A percentile compares a stretch with the other conserved stretches of the same genome.
Conservation (phyloP, 2,329 filamentous ascomycete genomes). For the Acarospora socialis region DNA sequence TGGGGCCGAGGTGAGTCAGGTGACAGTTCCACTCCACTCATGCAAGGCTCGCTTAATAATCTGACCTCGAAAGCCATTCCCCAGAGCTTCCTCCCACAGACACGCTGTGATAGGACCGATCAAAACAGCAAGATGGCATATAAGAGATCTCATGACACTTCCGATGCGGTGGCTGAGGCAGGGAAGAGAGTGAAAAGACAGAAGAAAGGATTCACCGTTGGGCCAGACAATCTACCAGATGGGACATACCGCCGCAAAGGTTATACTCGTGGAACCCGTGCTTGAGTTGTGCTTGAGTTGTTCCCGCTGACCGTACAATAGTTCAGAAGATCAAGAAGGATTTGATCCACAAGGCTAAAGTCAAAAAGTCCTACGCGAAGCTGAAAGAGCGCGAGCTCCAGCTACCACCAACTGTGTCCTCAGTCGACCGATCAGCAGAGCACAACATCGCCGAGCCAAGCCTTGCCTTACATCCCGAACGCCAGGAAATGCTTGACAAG, state of each 20-base stretch:
- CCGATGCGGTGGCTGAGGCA: slow-evolving; percentile 8
- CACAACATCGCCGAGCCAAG: slow-evolving; percentile 21
- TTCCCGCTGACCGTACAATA: slow-evolving; percentile 22
- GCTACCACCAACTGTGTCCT: slow-evolving; percentile 22
- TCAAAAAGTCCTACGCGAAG: slow-evolving; percentile 86
- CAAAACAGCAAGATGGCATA: no score
- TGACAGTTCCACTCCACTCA: no score
- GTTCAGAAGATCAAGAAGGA: slow-evolving; percentile 80
- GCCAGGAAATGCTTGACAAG: slow-evolving; percentile 43
- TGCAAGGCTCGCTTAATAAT: no score
- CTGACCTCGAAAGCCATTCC: no score
- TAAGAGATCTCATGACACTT: no score
- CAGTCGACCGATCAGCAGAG: slow-evolving; percentile 18
- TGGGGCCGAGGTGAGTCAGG: no score
- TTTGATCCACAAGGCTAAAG: slow-evolving; percentile 81
- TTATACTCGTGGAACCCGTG: slow-evolving; percentile 18
- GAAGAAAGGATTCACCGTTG: slow-evolving; percentile 67
- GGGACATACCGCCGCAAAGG: slow-evolving; percentile 75
- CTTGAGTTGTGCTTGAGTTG: slow-evolving; percentile 1
- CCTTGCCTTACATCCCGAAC: slow-evolving; percentile 45
- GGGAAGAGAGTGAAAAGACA: slow-evolving; percentile 31
- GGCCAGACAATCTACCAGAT: slow-evolving; percentile 80
- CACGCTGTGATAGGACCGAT: no score
- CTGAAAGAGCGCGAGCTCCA: slow-evolving; percentile 50
- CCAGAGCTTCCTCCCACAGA: no score